Evolutionary conservation across 495 filamentous ascomycete species (phyloP).

Genomic region (Jackrogersella multiformis): DNA sequence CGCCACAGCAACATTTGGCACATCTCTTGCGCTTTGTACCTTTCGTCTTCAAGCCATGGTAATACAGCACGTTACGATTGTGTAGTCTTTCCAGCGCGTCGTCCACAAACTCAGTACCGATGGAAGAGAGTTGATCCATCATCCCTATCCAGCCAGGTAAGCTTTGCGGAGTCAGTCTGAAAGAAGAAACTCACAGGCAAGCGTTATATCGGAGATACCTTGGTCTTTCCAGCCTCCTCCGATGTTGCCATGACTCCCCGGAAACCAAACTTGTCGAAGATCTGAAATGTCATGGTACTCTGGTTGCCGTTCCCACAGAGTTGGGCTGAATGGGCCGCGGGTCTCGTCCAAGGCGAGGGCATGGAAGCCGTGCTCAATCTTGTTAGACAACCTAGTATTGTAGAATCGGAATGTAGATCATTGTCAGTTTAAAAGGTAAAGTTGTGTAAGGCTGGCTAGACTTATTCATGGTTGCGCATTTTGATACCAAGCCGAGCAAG

Average conservation of each 20-base stretch:
- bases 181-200: slow-evolving; percentile 63
- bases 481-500: slow-evolving; percentile 49
- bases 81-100: slow-evolving; percentile 62
- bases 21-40: slow-evolving; percentile 25
- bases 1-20: slow-evolving; percentile 2
- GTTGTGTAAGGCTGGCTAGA: background rate
- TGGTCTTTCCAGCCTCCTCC: slow-evolving; percentile 64
- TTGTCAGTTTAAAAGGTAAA: slow-evolving; percentile 22
- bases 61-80: slow-evolving; percentile 58
- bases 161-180: background rate
- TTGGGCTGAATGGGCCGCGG: slow-evolving; percentile 69
- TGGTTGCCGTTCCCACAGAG: slow-evolving; percentile 64
- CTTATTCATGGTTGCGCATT: slow-evolving; percentile 60
- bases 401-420: slow-evolving; percentile 60
- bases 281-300: slow-evolving; percentile 53
- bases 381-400: slow-evolving; percentile 65
- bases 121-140: slow-evolving; percentile 72
- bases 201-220: slow-evolving; percentile 69
- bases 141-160: slow-evolving; percentile 55
- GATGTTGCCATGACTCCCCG: slow-evolving; percentile 72
- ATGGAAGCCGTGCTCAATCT: slow-evolving; percentile 75
- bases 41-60: slow-evolving; percentile 45
- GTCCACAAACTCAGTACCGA: slow-evolving; percentile 66
- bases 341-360: slow-evolving; percentile 78
- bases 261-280: slow-evolving; percentile 79